Evolutionary conservation across 345 rosid genomes (phyloP).

Genomic region (Alliaria petiolata): DNA sequence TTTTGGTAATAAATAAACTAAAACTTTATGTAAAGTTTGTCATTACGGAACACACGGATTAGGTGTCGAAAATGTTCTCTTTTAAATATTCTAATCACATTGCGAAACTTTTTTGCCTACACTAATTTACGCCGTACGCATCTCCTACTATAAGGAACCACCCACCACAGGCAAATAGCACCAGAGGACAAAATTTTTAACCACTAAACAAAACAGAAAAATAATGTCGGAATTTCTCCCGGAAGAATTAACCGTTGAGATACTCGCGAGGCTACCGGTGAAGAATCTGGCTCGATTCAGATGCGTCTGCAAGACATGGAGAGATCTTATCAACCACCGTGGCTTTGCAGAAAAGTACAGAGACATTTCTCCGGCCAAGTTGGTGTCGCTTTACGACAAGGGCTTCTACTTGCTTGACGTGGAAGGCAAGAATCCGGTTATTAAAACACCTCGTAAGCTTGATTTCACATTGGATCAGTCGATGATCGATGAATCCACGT

Average conservation of each 20-base stretch:
- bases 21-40: not conserved
- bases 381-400: conserved; percentile 10
- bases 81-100: not conserved
- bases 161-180: not conserved
- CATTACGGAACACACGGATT: not conserved
- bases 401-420: conserved; percentile 26
- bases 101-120: not conserved
- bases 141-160: not conserved
- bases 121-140: not conserved
- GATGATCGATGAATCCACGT: conserved; percentile 20
- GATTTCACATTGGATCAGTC: conserved; percentile 15
- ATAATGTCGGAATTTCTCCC: conserved; percentile 23
- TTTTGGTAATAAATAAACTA: not conserved
- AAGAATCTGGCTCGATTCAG: conserved; percentile 23
- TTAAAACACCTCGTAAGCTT: not conserved
- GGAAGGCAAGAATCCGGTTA: not conserved
- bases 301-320: conserved; percentile 33
- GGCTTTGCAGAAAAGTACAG: not conserved
- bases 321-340: conserved; percentile 12
- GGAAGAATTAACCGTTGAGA: conserved; percentile 21
- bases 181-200: not conserved
- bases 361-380: not conserved
- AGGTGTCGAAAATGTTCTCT: not conserved
- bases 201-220: not conserved
- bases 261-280: conserved; percentile 18